Base-by-base conservation (phyloP, 257 asterid genomes). In the Rubia yunnanensis region DNA sequence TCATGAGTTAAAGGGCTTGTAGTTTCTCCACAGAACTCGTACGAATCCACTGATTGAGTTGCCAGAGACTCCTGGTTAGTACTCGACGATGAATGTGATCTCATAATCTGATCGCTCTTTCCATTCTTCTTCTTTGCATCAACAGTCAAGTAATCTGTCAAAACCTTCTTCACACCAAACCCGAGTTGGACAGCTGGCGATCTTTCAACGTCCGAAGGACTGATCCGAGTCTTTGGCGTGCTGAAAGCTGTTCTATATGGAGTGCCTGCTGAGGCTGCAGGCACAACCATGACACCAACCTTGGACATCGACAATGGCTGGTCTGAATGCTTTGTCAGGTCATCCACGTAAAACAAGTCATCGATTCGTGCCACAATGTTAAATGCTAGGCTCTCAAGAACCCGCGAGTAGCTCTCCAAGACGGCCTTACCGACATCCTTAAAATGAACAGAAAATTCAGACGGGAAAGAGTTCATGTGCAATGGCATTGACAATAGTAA, bases 401-500 rank as follows among this genome's bases (percentile, higher is more conserved):
- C 97, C 59, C 97, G 77, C 0, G 97, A 87, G 81, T 89, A 89
- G 77, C 95, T 79, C 84, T 89, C 96, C 76, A 89, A 52, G 20
- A 89, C 75, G 32, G 94, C 80, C 73, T 89, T 87, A 13, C 97
- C 97, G 4, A 89, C 86, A 78, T 89, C 97, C 97, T 89, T 3
- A 44, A 44, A 67, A 13, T 60, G 41, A 69, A 59, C 3, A 28
- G 36, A 27, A 10, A 13, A 36, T 5, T 1, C n/a, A 66, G 15
- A 31, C 54, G 14, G n/a, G 11, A 11, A 15, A 5, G 18, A 28
- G 46, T 17, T 24, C 8, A 0, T 63, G 32, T 24, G 5, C 50
- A 5, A 48, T 10, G 4, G n/a, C 6, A 17, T 23, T 24, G 20
- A 50, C n/a, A 20, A 34, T 34, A 15, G 56, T 1, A 23, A 55